phyloP scores from a whole-genome alignment of 163 green algal species.

The Scenedesmus sp. region DNA sequence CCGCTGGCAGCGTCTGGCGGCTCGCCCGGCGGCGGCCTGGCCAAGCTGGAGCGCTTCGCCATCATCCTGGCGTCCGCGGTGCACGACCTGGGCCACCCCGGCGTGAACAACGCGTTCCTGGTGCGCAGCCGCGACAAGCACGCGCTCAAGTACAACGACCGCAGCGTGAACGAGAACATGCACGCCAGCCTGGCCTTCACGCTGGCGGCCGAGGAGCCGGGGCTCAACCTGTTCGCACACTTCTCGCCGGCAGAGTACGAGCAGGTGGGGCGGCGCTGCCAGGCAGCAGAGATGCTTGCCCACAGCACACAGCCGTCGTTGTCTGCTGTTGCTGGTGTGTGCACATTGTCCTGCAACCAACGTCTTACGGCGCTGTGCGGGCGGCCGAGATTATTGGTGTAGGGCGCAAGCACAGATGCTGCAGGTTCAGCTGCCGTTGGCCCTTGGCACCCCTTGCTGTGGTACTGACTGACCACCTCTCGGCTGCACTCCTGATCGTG shows the following conservation, averaged over 20 bases:
- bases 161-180: conserved; percentile 88
- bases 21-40: conserved; percentile 53
- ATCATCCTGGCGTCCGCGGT: conserved; percentile 86
- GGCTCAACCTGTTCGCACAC: conserved; percentile 38
- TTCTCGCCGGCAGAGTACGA: conserved; percentile 41
- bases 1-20: background rate
- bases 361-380: too few species aligned
- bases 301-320: background rate
- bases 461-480: too few species aligned
- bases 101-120: conserved; percentile 93
- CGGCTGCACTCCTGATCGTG: too few species aligned
- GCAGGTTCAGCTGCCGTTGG: too few species aligned
- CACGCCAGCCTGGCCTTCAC: conserved; percentile 83
- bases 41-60: conserved; percentile 83
- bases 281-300: too few species aligned
- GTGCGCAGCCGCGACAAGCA: conserved; percentile 65
- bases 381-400: too few species aligned
- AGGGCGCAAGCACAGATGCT: too few species aligned
- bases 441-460: too few species aligned
- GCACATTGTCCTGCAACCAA: background rate
- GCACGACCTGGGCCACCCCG: conserved; percentile 91
- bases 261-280: background rate
- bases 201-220: conserved; percentile 55
- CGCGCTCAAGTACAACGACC: conserved; percentile 85
- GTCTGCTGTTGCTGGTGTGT: background rate